Evolutionary conservation across 2,329 filamentous ascomycete genomes (phyloP).

Genomic region (Botrytis aclada): DNA sequence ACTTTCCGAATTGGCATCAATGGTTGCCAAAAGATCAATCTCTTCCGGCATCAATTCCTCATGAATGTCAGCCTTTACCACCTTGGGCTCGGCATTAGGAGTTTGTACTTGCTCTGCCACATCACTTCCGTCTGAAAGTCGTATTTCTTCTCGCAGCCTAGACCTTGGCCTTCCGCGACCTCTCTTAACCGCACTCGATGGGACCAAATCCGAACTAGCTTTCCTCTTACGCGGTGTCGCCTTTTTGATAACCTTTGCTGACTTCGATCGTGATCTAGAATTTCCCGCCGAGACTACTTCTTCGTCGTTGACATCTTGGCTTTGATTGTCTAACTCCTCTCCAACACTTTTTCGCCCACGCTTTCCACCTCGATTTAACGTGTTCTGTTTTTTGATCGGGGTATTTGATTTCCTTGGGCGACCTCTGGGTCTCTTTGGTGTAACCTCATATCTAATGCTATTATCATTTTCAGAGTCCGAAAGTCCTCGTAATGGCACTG

Average conservation of each 20-base stretch:
- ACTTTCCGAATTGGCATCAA: constrained; percentile 8
- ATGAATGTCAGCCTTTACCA: constrained; percentile 21
- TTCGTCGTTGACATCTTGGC: constrained; percentile 29
- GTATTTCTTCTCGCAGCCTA: constrained; percentile 17
- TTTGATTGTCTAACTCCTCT: constrained; percentile 31
- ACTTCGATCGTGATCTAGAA: constrained; percentile 32
- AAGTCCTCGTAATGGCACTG: constrained; percentile 36
- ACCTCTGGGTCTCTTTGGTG: constrained; percentile 43
- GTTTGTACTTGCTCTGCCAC: constrained; percentile 25
- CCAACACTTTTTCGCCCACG: constrained; percentile 32
- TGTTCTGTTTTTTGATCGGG: constrained; percentile 35
- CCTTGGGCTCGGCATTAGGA: constrained; percentile 24
- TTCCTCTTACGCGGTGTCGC: constrained; percentile 23
- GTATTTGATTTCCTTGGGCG: constrained; percentile 44
- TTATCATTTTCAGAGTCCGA: constrained; percentile 35
- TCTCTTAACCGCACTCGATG: constrained; percentile 16
- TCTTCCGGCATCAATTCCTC: constrained; percentile 19
- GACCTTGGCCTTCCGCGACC: constrained; percentile 20
- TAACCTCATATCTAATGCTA: constrained; percentile 31
- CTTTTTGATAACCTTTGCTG: constrained; percentile 29
- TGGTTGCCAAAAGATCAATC: constrained; percentile 16
- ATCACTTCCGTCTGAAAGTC: constrained; percentile 26
- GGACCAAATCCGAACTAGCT: neutral
- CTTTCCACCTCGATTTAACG: constrained; percentile 28
- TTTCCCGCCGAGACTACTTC: constrained; percentile 29